phyloP scores from a whole-genome alignment of 495 filamentous ascomycete genomes.

The Xanthoparmelia taractica region DNA sequence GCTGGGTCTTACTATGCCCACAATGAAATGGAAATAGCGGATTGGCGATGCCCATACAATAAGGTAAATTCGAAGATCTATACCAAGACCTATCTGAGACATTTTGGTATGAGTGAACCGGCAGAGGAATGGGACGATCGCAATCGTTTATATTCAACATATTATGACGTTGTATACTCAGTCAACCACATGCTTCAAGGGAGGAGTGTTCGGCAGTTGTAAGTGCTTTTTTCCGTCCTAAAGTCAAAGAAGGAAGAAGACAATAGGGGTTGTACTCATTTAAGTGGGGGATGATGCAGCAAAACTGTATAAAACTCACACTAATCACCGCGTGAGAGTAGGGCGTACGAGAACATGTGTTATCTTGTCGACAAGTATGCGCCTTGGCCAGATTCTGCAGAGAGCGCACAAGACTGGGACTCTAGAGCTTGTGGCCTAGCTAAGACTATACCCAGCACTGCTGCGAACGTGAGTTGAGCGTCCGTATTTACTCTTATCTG shows the following conservation, averaged over 20 bases:
- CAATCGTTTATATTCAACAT: conserved; percentile 21
- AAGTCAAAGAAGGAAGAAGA: background rate
- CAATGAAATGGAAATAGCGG: conserved; percentile 35
- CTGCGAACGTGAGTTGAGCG: too few species aligned
- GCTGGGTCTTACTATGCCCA: conserved; percentile 43
- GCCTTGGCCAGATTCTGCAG: background rate
- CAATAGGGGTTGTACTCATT: background rate
- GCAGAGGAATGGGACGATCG: conserved; percentile 22
- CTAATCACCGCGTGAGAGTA: background rate
- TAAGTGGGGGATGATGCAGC: background rate
- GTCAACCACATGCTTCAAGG: conserved; percentile 18
- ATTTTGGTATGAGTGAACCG: background rate
- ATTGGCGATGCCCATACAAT: conserved; percentile 21
- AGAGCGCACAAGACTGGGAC: background rate
- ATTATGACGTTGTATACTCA: conserved; percentile 18
- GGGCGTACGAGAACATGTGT: conserved; percentile 21
- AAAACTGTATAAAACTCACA: background rate
- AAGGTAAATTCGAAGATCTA: conserved; percentile 17
- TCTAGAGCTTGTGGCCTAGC: background rate
- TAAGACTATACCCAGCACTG: background rate
- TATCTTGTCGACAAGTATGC: conserved; percentile 22
- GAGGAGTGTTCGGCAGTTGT: conserved; percentile 14
- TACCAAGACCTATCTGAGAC: conserved; percentile 12
- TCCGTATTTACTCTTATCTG: too few species aligned
- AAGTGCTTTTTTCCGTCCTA: conserved; percentile 5